These are phyloP conservation scores for Exophiala alcalophila DNA, from an alignment of 2,329 filamentous ascomycete genomes.

Conservation along the genomic window DNA sequence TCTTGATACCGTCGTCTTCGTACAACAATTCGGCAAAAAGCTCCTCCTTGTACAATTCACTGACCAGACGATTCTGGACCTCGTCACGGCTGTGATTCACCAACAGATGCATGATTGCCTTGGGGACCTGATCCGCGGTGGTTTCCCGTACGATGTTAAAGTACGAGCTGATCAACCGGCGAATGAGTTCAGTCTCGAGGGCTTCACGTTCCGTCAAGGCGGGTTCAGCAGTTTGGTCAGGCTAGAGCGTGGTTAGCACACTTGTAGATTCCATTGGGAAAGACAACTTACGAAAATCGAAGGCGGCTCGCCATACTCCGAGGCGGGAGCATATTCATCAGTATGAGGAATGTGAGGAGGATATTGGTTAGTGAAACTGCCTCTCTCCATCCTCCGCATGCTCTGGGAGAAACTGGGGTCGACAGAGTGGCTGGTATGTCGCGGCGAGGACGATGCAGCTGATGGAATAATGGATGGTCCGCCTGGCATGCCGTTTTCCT, in stretches of 20 bases:
- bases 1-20: conserved; percentile 96
- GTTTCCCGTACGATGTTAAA: conserved; percentile 99
- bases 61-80: conserved; percentile 94
- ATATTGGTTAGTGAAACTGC: conserved; percentile 33
- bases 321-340: conserved; percentile 40
- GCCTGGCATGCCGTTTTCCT: conserved; percentile 66
- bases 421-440: conserved; percentile 73
- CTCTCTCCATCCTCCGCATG: conserved; percentile 63
- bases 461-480: conserved; percentile 44
- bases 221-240: conserved; percentile 62
- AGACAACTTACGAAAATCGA: conserved; percentile 48
- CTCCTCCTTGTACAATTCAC: conserved; percentile 87
- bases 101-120: conserved; percentile 96
- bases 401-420: conserved; percentile 83
- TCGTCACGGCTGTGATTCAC: conserved; percentile 99
- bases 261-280: too few relatives aligned
- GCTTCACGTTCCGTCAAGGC: conserved; percentile 92
- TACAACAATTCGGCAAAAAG: conserved; percentile 92
- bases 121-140: conserved; percentile 97
- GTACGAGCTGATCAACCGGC: conserved; percentile 93
- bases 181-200: conserved; percentile 95
- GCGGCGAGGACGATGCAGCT: conserved; percentile 40
- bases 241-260: conserved; percentile 28
- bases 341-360: conserved; percentile 47
- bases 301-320: conserved; percentile 44